These are phyloP conservation scores for Canariomyces notabilis DNA, from an alignment of 2,329 filamentous ascomycete genomes.

Conservation along the genomic window DNA sequence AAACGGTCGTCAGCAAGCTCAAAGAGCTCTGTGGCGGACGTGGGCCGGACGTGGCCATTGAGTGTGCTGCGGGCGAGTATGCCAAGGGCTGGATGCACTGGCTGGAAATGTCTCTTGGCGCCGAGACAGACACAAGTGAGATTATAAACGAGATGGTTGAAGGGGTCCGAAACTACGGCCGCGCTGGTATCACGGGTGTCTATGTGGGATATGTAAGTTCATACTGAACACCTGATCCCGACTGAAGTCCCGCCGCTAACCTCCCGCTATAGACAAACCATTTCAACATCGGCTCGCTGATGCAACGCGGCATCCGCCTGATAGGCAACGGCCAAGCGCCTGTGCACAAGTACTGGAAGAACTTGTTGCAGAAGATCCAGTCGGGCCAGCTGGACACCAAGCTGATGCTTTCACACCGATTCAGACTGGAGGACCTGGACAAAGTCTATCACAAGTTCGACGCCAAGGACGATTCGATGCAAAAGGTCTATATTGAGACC, in stretches of 20 bases:
- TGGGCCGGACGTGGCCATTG: conserved; percentile 69
- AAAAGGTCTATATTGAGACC: conserved; percentile 70
- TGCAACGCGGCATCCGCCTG: conserved; percentile 80
- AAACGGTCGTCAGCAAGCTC: conserved; percentile 64
- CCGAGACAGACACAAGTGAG: conserved; percentile 82
- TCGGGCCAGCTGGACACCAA: conserved; percentile 65
- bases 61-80: conserved; percentile 60
- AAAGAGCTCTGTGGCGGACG: conserved; percentile 68
- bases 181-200: conserved; percentile 71
- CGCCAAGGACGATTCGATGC: conserved; percentile 61
- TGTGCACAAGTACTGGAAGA: conserved; percentile 79
- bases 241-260: not conserved
- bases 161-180: conserved; percentile 65
- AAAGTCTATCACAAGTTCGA: conserved; percentile 62
- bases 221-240: too few relatives aligned
- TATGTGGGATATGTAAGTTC: conserved; percentile 55
- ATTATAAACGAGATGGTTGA: conserved; percentile 76
- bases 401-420: conserved; percentile 76
- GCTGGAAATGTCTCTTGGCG: conserved; percentile 54
- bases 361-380: conserved; percentile 64
- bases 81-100: conserved; percentile 57
- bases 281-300: conserved; percentile 77
- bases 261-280: conserved; percentile 59
- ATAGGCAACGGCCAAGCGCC: conserved; percentile 64
- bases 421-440: conserved; percentile 67